Conservation (phyloP, 345 rosid species). For the Brassica incana region DNA sequence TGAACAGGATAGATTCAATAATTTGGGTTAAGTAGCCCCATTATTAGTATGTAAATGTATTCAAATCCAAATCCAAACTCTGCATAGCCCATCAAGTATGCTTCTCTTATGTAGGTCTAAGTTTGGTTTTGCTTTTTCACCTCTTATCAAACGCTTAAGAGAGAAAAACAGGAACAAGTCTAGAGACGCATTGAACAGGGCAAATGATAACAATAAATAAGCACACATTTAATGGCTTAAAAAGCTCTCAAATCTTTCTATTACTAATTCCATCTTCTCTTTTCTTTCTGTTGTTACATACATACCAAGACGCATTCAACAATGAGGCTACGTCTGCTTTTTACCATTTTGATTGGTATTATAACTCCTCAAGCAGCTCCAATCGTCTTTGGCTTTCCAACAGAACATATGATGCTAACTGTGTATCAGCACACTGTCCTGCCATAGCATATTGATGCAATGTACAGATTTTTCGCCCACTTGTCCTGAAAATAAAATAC, state of each 20-base stretch:
- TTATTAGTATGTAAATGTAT: background rate
- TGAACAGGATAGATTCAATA: background rate
- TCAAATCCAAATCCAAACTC: background rate
- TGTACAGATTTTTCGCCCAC: slow-evolving; percentile 86
- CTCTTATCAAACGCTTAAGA: background rate
- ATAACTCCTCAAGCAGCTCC: slow-evolving; percentile 2
- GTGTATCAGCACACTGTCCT: slow-evolving; percentile 71
- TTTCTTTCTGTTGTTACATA: slow-evolving; percentile 25
- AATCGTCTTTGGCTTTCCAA: background rate
- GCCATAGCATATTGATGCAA: slow-evolving; percentile 84
- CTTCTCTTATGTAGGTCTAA: background rate
- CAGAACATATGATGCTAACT: background rate
- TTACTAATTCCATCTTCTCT: slow-evolving; percentile 5
- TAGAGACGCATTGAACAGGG: background rate
- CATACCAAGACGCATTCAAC: slow-evolving; percentile 21
- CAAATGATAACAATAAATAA: slow-evolving; percentile 4
- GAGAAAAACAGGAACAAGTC: background rate
- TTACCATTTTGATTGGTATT: background rate
- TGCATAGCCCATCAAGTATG: background rate
- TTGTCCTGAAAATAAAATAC: slow-evolving; percentile 62
- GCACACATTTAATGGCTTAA: slow-evolving; percentile 26
- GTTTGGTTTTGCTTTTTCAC: slow-evolving; percentile 10
- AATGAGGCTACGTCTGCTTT: slow-evolving; percentile 17
- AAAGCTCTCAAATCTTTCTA: slow-evolving; percentile 28
- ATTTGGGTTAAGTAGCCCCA: background rate